Evolutionary conservation across 2,329 filamentous ascomycete species (phyloP).

Genomic region (Atkinsonella texensis): DNA sequence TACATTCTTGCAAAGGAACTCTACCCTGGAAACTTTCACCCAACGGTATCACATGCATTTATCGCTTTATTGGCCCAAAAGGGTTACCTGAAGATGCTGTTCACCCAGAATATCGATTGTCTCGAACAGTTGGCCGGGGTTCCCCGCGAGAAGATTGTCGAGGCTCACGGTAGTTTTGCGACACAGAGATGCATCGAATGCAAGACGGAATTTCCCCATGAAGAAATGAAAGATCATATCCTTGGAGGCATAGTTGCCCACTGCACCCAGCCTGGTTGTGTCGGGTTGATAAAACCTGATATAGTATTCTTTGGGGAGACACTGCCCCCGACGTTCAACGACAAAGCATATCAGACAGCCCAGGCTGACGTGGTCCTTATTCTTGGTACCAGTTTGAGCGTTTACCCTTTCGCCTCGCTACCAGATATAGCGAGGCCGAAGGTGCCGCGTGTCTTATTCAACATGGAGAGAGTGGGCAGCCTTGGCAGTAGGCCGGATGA

Average conservation of each 20-base stretch:
- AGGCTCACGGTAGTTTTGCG: slow-evolving; percentile 93
- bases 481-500: slow-evolving; percentile 72
- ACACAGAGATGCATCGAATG: slow-evolving; percentile 88
- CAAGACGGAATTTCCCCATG: slow-evolving; percentile 56
- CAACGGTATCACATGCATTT: slow-evolving; percentile 85
- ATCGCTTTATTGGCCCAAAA: slow-evolving; percentile 72
- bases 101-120: slow-evolving; percentile 97
- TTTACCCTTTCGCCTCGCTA: slow-evolving; percentile 80
- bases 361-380: slow-evolving; percentile 69
- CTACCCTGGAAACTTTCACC: slow-evolving; percentile 79
- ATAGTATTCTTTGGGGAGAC: slow-evolving; percentile 89
- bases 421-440: slow-evolving; percentile 50
- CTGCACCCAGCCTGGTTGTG: slow-evolving; percentile 51
- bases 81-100: slow-evolving; percentile 68
- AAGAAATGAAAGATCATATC: slow-evolving; percentile 62
- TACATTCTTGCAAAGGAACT: slow-evolving; percentile 86
- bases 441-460: slow-evolving; percentile 73
- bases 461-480: slow-evolving; percentile 70
- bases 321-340: slow-evolving; percentile 30
- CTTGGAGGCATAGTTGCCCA: slow-evolving; percentile 54
- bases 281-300: slow-evolving; percentile 79
- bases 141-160: slow-evolving; percentile 67
- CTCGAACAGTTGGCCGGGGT: slow-evolving; percentile 82
- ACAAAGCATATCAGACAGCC: slow-evolving; percentile 32
- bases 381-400: slow-evolving; percentile 77